Base-by-base conservation (phyloP, 1,284 basidiomycete genomes). In the Inonotus obliquus region DNA sequence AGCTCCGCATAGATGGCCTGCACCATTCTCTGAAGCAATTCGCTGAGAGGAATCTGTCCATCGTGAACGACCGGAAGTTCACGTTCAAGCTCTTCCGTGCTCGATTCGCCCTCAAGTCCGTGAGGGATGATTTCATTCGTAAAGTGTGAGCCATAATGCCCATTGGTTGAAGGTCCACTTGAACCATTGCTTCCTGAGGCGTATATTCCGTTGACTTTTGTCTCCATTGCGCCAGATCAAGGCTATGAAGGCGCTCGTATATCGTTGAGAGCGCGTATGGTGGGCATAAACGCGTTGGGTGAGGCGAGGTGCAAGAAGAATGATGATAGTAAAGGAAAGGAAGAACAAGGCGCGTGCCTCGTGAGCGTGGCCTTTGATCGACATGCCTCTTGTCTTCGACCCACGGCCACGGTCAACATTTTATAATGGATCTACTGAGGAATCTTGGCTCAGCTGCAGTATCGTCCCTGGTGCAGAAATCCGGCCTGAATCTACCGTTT, bases 401-500 rank as follows among this genome's bases (percentile, higher is more conserved):
- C 51, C n/a, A 11, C 51, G 27, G 35, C 17, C 51, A 23, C 21
- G 23, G 51, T 25, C 47, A 13, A 49, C 19, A 19, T 25, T 3
- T 56, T 29, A 9, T 32, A n/a, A 23, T 95, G 92, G 92, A 95
- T 68, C 93, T 93, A 71, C 77, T 95, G 63, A 81, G 91, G 67
- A 92, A 80, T 45, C 79, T 94, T 38, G 92, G 92, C 32, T 92
- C 89, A 54, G 92, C 88, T n/a, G 92, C 91, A 0, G 91, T 93
- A 9, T 91, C 92, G 6, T 85, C 89, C 19, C 81, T 97, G 4
- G 91, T 96, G 9, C 91, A 91, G 68, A 94, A 95, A 70, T 93
- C 92, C 10, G 94, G 95, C 13, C 82, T 97, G 17, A 89, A 91
- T 63, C 80, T 96, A 41, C 94, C 94, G 1, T 98, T 96, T 71